Evolutionary conservation across 345 rosid genomes (phyloP).

Genomic region (Lepidium africanum): DNA sequence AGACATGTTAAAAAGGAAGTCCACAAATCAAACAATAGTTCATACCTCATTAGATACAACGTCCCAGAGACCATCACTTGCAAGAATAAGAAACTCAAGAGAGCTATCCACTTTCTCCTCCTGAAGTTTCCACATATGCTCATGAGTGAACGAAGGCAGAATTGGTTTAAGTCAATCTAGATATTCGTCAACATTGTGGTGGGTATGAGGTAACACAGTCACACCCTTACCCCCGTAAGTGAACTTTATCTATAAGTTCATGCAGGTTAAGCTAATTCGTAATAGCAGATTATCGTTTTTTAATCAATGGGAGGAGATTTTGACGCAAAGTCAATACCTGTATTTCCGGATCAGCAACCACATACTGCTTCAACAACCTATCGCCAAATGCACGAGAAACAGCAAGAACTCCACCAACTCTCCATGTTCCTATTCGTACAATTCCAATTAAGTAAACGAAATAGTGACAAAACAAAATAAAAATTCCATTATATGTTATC

Average conservation of each 20-base stretch:
- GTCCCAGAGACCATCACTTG: constrained; percentile 99
- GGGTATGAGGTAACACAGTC: background rate
- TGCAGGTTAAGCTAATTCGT: background rate
- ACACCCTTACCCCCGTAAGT: no score
- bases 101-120: constrained; percentile 89
- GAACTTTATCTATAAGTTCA: background rate
- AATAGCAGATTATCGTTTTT: background rate
- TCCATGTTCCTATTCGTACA: constrained; percentile 74
- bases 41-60: constrained; percentile 93
- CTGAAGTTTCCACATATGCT: constrained; percentile 38
- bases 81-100: constrained; percentile 97
- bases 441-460: background rate
- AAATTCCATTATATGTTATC: background rate
- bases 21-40: background rate
- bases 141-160: background rate
- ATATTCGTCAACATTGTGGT: background rate
- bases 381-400: constrained; percentile 99
- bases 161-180: background rate
- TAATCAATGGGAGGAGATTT: background rate
- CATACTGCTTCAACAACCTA: constrained; percentile 92
- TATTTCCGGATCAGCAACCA: constrained; percentile 99
- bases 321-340: constrained; percentile 40
- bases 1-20: background rate
- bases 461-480: background rate
- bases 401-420: constrained; percentile 99